Conservation (phyloP, 2,329 filamentous ascomycete genomes). For the Cladosporium phlei region DNA sequence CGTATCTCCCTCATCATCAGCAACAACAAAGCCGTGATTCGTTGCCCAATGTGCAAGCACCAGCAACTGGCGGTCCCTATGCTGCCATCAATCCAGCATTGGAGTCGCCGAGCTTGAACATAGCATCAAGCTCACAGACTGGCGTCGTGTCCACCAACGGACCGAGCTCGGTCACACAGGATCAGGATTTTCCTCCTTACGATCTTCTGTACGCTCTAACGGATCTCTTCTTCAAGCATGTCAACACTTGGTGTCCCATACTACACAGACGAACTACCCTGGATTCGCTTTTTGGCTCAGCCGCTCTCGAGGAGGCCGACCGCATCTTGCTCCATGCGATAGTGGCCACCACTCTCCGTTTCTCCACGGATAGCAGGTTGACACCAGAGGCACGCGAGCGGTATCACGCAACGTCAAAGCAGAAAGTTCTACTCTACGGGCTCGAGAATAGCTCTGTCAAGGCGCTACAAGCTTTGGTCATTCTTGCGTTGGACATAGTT, state of each 20-base stretch:
- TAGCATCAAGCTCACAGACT: constrained; percentile 33
- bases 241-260: constrained; percentile 73
- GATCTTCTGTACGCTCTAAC: constrained; percentile 57
- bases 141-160: constrained; percentile 20
- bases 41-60: constrained; percentile 18
- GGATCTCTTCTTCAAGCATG: constrained; percentile 60
- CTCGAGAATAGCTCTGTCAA: constrained; percentile 88
- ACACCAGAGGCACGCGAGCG: constrained; percentile 67
- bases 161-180: constrained; percentile 25
- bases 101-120: constrained; percentile 55
- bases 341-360: constrained; percentile 80
- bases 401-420: constrained; percentile 77
- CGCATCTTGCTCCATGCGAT: constrained; percentile 81
- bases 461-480: constrained; percentile 79
- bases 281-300: constrained; percentile 71
- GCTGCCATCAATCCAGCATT: constrained; percentile 40
- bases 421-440: constrained; percentile 80
- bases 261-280: constrained; percentile 79
- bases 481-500: constrained; percentile 77
- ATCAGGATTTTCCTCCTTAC: constrained; percentile 53
- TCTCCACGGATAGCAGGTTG: constrained; percentile 70
- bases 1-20: constrained; percentile 16
- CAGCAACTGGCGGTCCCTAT: constrained; percentile 25
- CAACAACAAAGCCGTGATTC: constrained; percentile 22
- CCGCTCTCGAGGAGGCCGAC: constrained; percentile 73